Conservation (phyloP, 1,284 basidiomycete species). For the Meira nashicola region DNA sequence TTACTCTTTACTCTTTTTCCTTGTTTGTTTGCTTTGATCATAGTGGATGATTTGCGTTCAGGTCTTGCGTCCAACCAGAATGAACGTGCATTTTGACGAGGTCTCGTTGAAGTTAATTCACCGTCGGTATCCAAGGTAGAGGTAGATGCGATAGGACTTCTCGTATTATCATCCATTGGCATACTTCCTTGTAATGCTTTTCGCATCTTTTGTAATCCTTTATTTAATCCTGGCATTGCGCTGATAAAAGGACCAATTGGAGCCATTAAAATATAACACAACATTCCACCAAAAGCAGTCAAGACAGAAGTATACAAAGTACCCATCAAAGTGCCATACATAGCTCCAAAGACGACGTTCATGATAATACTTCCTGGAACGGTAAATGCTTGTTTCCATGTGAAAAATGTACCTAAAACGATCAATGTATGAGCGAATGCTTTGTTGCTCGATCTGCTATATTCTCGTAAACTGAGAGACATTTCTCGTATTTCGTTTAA, state of each 20-base stretch:
- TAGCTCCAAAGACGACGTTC: slow-evolving; percentile 51
- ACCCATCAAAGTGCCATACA: slow-evolving; percentile 48
- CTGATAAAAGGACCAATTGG: slow-evolving; percentile 38
- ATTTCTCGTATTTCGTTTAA: slow-evolving; percentile 46
- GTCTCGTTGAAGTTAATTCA: not conserved
- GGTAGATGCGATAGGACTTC: not conserved
- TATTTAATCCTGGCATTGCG: slow-evolving; percentile 39
- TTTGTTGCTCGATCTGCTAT: slow-evolving; percentile 28
- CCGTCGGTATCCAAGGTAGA: slow-evolving; percentile 1
- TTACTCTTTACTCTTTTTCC: not conserved
- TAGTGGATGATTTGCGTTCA: not conserved
- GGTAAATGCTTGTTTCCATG: slow-evolving; percentile 50
- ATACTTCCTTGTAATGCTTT: slow-evolving; percentile 21
- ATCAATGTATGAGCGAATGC: slow-evolving; percentile 42
- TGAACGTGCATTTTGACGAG: not conserved
- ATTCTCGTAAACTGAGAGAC: slow-evolving; percentile 35
- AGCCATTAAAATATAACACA: slow-evolving; percentile 44
- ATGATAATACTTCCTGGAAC: slow-evolving; percentile 49
- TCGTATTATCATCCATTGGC: not conserved
- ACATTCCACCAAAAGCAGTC: slow-evolving; percentile 45
- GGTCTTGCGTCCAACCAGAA: not conserved
- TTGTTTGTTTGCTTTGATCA: not conserved
- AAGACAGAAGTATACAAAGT: slow-evolving; percentile 44
- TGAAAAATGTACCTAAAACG: slow-evolving; percentile 43
- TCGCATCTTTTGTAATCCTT: slow-evolving; percentile 42